Percentiles rank a stretch among this genome's conserved stretches.
These are phyloP conservation scores for Aspergillus affinis DNA, from an alignment of 495 filamentous ascomycete species.

Conservation along the genomic window DNA sequence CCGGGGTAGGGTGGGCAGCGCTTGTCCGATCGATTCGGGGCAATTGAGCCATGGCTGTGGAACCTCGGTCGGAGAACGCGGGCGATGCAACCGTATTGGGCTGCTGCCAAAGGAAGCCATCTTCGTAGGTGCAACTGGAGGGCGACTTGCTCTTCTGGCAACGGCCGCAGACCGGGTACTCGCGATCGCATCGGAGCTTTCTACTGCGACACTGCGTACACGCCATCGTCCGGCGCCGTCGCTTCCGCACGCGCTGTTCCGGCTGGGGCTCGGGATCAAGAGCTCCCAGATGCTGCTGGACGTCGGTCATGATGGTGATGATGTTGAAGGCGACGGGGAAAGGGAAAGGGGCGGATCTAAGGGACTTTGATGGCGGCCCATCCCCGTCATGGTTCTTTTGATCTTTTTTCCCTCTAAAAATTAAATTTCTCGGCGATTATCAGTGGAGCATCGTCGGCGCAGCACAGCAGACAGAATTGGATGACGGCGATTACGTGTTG, in stretches of 20 bases:
- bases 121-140: slow-evolving; percentile 45
- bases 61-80: slow-evolving; percentile 30
- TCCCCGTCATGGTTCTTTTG: background rate
- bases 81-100: slow-evolving; percentile 36
- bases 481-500: background rate
- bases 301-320: slow-evolving; percentile 15
- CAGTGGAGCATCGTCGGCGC: background rate
- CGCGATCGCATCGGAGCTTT: slow-evolving; percentile 70
- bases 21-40: slow-evolving; percentile 14
- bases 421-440: background rate
- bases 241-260: slow-evolving; percentile 38
- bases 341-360: background rate
- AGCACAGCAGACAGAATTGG: background rate
- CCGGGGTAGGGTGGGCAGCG: slow-evolving; percentile 31
- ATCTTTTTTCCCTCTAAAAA: background rate
- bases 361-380: background rate
- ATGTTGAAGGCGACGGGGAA: background rate
- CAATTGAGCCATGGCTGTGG: slow-evolving; percentile 23
- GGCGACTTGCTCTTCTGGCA: slow-evolving; percentile 54
- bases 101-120: slow-evolving; percentile 50
- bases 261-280: slow-evolving; percentile 13
- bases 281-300: background rate
- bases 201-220: slow-evolving; percentile 60
- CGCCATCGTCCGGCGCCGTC: slow-evolving; percentile 42
- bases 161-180: slow-evolving; percentile 62